Evolutionary conservation across 2,329 filamentous ascomycete species (phyloP), one percentile per base, ranked within the genome.

Genomic region (Alternaria atra): DNA sequence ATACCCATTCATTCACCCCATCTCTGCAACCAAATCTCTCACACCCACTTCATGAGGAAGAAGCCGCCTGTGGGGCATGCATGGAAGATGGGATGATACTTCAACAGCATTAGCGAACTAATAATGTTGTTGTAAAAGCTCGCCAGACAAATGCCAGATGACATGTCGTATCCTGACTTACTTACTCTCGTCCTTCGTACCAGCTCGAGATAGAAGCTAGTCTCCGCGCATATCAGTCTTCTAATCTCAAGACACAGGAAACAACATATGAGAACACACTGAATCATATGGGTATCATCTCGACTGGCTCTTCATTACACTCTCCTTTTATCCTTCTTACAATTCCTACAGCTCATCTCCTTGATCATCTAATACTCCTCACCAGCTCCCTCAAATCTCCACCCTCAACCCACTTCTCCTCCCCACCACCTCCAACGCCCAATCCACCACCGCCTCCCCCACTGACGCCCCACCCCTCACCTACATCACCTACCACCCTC

Each of bases 391-490:
- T 78, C 66, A 84, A 65, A 68, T 84, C 83, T 1, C 82, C 83
- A 17, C 83, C 83, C 68, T 84, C 82, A 23, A 84, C 80, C 77
- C 79, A 82, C 48, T 80, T 81, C 68, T 81, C 81, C 35, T 80
- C 80, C 6, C 78, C 80, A 7, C 74, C 80, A 15, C 73, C 75
- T 17, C 77, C 77, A 6, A 77, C 78, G 2, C 79, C 77, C 52
- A 76, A 50, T 7, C 73, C 73, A 12, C 73, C 73, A 40, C 71
- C 72, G 0, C 73, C 78, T 30, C 72, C 76, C 20, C 73, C 74
- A 43, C 68, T 73, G n/a, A 80, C 80, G 32, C 84, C 80, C 80
- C 81, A 81, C 4, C 91, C 61, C 71, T 88, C 62, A 61, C 82
- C 71, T 81, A 84, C 78, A 78, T 89, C 54, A 72, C 84, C 55